phyloP scores from a whole-genome alignment of 768 basidiomycete genomes.

The Tylopilus cervinicoccineus region DNA sequence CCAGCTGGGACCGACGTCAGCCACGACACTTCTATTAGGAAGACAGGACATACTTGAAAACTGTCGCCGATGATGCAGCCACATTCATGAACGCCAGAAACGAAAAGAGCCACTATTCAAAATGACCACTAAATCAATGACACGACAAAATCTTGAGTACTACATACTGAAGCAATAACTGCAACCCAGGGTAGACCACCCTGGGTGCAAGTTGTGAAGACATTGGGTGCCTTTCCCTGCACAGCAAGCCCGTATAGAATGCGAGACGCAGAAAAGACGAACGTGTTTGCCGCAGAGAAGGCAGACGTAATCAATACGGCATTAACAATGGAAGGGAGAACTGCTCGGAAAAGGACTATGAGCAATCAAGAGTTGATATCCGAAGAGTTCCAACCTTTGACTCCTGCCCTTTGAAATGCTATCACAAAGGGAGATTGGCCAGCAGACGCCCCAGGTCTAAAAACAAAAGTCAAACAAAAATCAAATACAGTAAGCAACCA shows the following conservation, averaged over 20 bases:
- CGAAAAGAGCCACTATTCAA: constrained; percentile 35
- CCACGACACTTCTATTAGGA: constrained; percentile 13
- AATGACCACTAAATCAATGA: background rate
- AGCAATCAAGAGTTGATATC: constrained; percentile 1
- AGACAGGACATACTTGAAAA: constrained; percentile 20
- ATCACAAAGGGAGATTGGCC: constrained; percentile 83
- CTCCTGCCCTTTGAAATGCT: constrained; percentile 67
- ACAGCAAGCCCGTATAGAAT: constrained; percentile 45
- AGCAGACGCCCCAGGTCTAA: constrained; percentile 34
- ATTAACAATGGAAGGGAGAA: constrained; percentile 68
- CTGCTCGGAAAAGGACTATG: constrained; percentile 27
- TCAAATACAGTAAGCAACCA: background rate
- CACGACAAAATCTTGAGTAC: constrained; percentile 7
- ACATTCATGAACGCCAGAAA: constrained; percentile 66
- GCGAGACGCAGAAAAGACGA: constrained; percentile 34
- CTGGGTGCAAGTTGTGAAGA: constrained; percentile 45
- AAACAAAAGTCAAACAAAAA: background rate
- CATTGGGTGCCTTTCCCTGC: constrained; percentile 45
- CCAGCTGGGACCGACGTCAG: constrained; percentile 44
- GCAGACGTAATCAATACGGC: constrained; percentile 67
- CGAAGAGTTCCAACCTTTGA: constrained; percentile 43
- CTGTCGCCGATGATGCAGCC: constrained; percentile 45
- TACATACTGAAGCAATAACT: constrained; percentile 26
- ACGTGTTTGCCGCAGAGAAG: constrained; percentile 70
- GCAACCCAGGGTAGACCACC: constrained; percentile 46